These are phyloP conservation scores for Mycena citricolor DNA, from an alignment of 1,284 basidiomycete species.

Conservation along the genomic window DNA sequence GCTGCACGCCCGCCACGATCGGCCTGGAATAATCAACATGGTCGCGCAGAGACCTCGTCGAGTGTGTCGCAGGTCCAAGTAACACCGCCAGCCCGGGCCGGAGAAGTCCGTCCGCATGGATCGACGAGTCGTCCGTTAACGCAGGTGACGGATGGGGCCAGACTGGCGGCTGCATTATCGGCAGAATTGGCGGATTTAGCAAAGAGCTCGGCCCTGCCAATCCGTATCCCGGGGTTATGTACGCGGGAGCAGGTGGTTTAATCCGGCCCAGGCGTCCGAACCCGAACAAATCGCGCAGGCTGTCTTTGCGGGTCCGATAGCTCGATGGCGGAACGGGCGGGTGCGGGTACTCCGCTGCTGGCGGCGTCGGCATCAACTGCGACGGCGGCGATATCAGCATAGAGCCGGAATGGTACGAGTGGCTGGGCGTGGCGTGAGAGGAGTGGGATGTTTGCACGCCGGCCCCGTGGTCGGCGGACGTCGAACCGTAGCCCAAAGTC, in stretches of 20 bases:
- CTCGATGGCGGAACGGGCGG: constrained; percentile 11
- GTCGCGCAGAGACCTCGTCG: constrained; percentile 13
- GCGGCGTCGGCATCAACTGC: too few relatives aligned
- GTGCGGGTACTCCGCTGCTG: too few relatives aligned
- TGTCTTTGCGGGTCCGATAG: neutral
- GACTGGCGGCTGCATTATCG: neutral
- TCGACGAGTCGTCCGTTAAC: neutral
- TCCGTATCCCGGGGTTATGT: neutral
- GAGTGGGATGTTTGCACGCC: constrained; percentile 4
- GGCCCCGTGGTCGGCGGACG: neutral
- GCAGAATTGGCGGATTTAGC: constrained; percentile 7
- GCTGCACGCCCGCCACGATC: constrained; percentile 12
- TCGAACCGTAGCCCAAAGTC: neutral
- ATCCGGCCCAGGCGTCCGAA: constrained; percentile 9
- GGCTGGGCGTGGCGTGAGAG: neutral
- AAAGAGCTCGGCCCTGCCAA: constrained; percentile 3
- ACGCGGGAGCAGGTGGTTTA: neutral
- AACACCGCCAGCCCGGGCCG: constrained; percentile 13
- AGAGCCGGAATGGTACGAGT: neutral
- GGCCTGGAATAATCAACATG: constrained; percentile 19
- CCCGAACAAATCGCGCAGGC: neutral
- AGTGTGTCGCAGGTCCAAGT: constrained; percentile 7
- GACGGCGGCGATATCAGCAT: too few relatives aligned
- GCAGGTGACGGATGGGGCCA: constrained; percentile 4
- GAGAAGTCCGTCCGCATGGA: constrained; percentile 1